A percentile compares a stretch with the other conserved stretches of the same genome.
Evolutionary conservation across 805 yeast genomes (phyloP).

Genomic region (Candida nonsorbophila): DNA sequence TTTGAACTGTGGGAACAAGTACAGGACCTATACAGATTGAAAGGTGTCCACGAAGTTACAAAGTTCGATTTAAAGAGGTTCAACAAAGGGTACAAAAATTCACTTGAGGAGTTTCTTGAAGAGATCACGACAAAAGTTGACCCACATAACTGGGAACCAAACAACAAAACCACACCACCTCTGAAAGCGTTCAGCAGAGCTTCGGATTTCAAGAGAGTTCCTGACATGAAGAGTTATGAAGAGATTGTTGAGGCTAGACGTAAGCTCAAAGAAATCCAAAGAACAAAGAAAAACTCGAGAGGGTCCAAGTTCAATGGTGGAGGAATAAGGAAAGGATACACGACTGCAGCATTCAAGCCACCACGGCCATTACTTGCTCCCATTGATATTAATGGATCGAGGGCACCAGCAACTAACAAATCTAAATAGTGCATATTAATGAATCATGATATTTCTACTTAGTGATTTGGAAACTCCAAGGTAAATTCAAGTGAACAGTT

Average conservation of each 20-base stretch:
- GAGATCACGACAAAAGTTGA: constrained; percentile 2
- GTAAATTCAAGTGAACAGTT: constrained; percentile 61
- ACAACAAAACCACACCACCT: neutral
- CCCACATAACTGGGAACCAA: constrained; percentile 2
- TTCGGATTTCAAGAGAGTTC: neutral
- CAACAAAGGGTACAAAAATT: constrained; percentile 9
- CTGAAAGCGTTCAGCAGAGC: neutral
- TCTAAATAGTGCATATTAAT: neutral
- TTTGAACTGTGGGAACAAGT: constrained; percentile 13
- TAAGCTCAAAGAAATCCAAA: constrained; percentile 1
- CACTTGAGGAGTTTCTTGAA: constrained; percentile 7
- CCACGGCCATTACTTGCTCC: no score
- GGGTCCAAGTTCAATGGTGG: constrained; percentile 1
- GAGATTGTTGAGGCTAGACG: constrained; percentile 3
- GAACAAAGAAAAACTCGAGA: constrained; percentile 1
- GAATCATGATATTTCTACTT: constrained; percentile 33
- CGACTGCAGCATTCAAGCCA: no score
- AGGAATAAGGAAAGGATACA: no score
- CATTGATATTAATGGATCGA: neutral
- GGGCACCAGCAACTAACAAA: neutral
- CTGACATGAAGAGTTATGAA: constrained; percentile 1
- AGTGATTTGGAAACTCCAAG: constrained; percentile 83
- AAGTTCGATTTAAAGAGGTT: constrained; percentile 9
- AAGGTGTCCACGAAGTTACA: constrained; percentile 3
- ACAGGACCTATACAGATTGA: constrained; percentile 13